phyloP scores from a whole-genome alignment of 129 eudicot species.

The Erigeron canadensis region DNA sequence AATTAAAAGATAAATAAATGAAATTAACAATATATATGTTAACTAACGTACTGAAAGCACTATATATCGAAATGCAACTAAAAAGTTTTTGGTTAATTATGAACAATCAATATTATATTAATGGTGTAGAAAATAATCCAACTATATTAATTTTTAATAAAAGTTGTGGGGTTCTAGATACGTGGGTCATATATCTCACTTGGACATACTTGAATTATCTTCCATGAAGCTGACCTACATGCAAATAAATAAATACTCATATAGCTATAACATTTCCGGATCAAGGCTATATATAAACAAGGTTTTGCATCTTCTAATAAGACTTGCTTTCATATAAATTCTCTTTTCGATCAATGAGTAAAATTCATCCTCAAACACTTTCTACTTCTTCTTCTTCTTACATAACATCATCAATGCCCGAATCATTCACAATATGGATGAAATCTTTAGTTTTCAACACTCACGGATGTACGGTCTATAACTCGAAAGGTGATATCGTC shows the following conservation, averaged over 20 bases:
- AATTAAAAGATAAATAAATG: too few relatives aligned
- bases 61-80: too few relatives aligned
- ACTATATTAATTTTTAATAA: not conserved
- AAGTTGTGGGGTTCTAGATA: slow-evolving; percentile 24
- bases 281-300: slow-evolving; percentile 19
- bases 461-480: slow-evolving; percentile 64
- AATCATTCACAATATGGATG: slow-evolving; percentile 70
- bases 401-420: slow-evolving; percentile 38
- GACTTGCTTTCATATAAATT: slow-evolving; percentile 12
- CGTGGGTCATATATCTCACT: slow-evolving; percentile 22
- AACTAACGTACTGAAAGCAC: too few relatives aligned
- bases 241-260: slow-evolving; percentile 15
- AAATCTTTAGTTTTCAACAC: slow-evolving; percentile 66
- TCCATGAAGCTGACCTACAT: slow-evolving; percentile 38
- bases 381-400: slow-evolving; percentile 24
- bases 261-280: not conserved
- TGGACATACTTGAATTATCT: slow-evolving; percentile 30
- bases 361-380: slow-evolving; percentile 43
- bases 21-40: too few relatives aligned
- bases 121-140: not conserved
- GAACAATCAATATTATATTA: too few relatives aligned
- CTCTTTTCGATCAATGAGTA: slow-evolving; percentile 51
- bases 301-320: slow-evolving; percentile 22
- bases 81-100: too few relatives aligned
- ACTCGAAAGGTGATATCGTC: slow-evolving; percentile 50